Evolutionary conservation across 2,329 filamentous ascomycete genomes (phyloP), one percentile per base, ranked within the genome.

Genomic region (Akanthomyces lecanii): DNA sequence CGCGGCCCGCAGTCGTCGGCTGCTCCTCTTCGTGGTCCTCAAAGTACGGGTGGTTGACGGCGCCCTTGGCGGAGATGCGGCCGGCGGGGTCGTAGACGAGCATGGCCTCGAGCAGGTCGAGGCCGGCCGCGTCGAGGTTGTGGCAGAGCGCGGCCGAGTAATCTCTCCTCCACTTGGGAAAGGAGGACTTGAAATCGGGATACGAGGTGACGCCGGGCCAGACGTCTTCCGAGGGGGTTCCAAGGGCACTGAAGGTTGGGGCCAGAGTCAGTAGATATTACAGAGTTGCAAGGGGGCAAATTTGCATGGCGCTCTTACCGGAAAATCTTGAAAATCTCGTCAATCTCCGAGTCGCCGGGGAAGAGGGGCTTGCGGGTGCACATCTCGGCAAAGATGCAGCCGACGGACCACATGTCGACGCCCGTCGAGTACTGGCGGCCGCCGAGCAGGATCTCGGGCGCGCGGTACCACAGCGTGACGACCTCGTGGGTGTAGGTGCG

Each of bases 321-420:
- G 87, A 97, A 97, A 74, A 78, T 78, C 65, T 75, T 78, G 68
- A 78, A 77, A 66, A 78, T 78, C 66, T 78, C 76, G 64, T 78
- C 77, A 71, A 78, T 78, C 59, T 78, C 76, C 89, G 91, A 95
- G 74, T 97, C 92, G 64, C 92, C 92, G 14, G 92, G 92, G 81
- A 97, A 97, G 50, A 97, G 82, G 5, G 92, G 92, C 78, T 96
- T 96, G 71, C 91, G 86, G 1, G 92, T 97, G 77, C 91, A 96
- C 93, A 97, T 97, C 77, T 97, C 92, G 11, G 93, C 92, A 75
- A 97, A 96, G 76, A 97, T 97, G 76, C 92, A 95, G 66, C 92
- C 92, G 56, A 93, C 88, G 38, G 91, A 95, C 92, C 92, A 97
- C 90, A 97, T 97, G 72, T 97, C 92, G 48, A 97, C 92, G 63